Percentiles rank a stretch among this genome's conserved stretches.
Evolutionary conservation across 768 basidiomycete species (phyloP).

Genomic region (Pisolithus sp.): DNA sequence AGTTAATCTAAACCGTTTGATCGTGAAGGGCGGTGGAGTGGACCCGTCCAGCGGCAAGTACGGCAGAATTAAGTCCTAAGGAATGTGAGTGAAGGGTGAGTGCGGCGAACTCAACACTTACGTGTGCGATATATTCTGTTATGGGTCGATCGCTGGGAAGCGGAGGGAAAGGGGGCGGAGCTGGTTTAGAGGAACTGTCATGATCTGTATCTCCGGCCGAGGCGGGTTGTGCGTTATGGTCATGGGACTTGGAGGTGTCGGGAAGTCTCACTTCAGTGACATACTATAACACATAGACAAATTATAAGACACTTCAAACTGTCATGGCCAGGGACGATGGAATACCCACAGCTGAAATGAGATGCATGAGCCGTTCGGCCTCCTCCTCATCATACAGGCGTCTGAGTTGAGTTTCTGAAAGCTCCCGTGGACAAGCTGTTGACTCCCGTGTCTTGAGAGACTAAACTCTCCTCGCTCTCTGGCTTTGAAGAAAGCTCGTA

Average conservation of each 20-base stretch:
- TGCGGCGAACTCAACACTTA: constrained; percentile 10
- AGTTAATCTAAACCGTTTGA: constrained; percentile 47
- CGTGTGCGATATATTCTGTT: constrained; percentile 21
- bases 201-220: not conserved
- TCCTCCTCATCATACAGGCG: constrained; percentile 60
- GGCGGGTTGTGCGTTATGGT: constrained; percentile 18
- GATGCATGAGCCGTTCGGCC: constrained; percentile 49
- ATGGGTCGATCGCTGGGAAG: constrained; percentile 14
- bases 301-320: not conserved
- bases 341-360: constrained; percentile 56
- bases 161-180: constrained; percentile 3
- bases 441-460: constrained; percentile 1
- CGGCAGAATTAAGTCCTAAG: constrained; percentile 39
- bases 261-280: constrained; percentile 49
- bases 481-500: no score
- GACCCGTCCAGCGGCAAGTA: constrained; percentile 38
- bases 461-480: no score
- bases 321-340: not conserved
- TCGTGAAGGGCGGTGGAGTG: constrained; percentile 42
- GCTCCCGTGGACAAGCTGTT: constrained; percentile 18
- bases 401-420: constrained; percentile 50
- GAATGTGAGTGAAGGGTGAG: not conserved
- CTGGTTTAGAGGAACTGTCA: constrained; percentile 1
- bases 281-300: constrained; percentile 37
- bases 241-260: constrained; percentile 14